Percentiles rank a stretch among this genome's conserved stretches.
These are phyloP conservation scores for Lophiotrema nucula DNA, from an alignment of 495 filamentous ascomycete species.

Conservation along the genomic window DNA sequence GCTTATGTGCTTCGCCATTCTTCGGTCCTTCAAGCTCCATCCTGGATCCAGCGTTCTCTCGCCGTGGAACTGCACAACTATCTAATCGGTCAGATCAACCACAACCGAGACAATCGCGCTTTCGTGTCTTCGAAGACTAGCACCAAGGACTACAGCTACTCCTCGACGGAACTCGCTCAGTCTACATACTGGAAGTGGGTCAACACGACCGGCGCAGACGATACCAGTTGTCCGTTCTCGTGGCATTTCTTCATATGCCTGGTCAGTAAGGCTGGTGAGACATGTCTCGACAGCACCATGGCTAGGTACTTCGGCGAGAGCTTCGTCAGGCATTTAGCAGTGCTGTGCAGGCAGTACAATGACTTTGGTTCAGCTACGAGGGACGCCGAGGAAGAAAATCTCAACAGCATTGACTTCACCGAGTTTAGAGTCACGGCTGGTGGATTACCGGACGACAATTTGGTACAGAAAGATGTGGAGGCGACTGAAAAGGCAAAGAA, in stretches of 20 bases:
- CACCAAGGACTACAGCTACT: too few species aligned
- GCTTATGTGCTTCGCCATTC: background rate
- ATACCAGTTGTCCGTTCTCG: constrained; percentile 43
- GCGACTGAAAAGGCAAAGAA: constrained; percentile 24
- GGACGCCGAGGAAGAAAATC: constrained; percentile 41
- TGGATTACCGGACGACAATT: background rate
- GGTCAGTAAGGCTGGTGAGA: constrained; percentile 12
- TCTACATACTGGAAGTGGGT: constrained; percentile 41
- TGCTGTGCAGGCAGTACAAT: constrained; percentile 46
- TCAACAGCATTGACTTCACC: constrained; percentile 46
- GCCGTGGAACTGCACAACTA: background rate
- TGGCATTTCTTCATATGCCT: constrained; percentile 44
- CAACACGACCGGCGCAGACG: constrained; percentile 39
- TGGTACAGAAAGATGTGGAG: too few species aligned
- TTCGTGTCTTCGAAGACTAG: background rate
- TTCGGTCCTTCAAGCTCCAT: background rate
- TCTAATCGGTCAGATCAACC: background rate
- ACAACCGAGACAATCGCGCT: background rate
- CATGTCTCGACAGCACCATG: constrained; percentile 21
- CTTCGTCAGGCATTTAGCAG: constrained; percentile 38
- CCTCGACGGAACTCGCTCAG: background rate
- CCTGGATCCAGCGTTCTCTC: background rate
- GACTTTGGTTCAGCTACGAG: constrained; percentile 42
- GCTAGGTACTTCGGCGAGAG: constrained; percentile 40
- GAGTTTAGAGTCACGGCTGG: constrained; percentile 36